phyloP scores from a whole-genome alignment of 2,329 filamentous ascomycete genomes.

The Penicillium rolfsii region DNA sequence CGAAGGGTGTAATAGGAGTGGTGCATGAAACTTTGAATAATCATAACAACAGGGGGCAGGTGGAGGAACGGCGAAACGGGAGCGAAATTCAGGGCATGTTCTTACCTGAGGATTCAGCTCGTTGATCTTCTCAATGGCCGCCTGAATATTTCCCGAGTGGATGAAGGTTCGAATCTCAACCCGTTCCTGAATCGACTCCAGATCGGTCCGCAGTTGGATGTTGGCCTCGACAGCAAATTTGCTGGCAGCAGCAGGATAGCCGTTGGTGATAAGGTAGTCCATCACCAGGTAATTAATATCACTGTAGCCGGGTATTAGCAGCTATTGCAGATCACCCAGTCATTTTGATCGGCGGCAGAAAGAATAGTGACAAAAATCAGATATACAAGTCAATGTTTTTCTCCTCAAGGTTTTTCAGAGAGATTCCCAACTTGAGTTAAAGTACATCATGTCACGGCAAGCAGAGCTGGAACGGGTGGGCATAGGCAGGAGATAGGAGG shows the following conservation, averaged over 20 bases:
- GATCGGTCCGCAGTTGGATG: conserved; percentile 71
- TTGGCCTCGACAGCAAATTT: conserved; percentile 96
- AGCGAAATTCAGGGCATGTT: conserved; percentile 15
- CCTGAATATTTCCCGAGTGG: conserved; percentile 80
- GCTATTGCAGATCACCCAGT: conserved; percentile 10
- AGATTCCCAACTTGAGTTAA: conserved; percentile 99
- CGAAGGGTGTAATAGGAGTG: conserved; percentile 86
- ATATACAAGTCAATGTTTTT: conserved; percentile 76
- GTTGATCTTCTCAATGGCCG: conserved; percentile 84
- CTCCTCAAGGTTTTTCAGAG: conserved; percentile 97
- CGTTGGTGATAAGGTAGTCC: conserved; percentile 95
- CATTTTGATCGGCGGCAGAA: conserved; percentile 3
- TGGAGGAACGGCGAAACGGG: conserved; percentile 12
- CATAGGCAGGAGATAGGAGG: conserved; percentile 2
- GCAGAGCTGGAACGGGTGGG: conserved; percentile 13
- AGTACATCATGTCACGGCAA: conserved; percentile 72
- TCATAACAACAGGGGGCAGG: conserved; percentile 66
- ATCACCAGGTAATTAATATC: conserved; percentile 95
- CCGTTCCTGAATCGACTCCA: conserved; percentile 72
- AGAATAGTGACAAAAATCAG: conserved; percentile 53
- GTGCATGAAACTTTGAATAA: conserved; percentile 99
- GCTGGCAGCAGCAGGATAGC: conserved; percentile 87
- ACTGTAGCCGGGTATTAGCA: conserved; percentile 56
- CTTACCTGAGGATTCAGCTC: conserved; percentile 89
- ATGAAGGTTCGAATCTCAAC: conserved; percentile 85